These are phyloP conservation scores for Phytophthora pinifolia DNA, from an alignment of 352 stramenopile species.

Conservation along the genomic window DNA sequence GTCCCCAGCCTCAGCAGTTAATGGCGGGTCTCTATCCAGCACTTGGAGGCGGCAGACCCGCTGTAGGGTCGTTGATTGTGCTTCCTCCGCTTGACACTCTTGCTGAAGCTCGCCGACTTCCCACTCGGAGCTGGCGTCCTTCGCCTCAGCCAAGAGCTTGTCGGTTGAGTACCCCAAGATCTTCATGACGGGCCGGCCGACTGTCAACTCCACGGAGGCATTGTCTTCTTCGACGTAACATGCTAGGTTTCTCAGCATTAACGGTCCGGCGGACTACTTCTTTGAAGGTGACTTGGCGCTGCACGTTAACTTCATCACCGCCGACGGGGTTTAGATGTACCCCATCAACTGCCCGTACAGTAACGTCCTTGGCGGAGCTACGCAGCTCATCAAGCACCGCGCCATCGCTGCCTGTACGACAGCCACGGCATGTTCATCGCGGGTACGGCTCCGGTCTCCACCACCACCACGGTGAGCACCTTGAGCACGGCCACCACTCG, in stretches of 20 bases:
- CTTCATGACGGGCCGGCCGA: background rate
- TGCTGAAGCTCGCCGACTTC: background rate
- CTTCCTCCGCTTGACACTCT: background rate
- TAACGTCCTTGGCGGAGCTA: too few species aligned
- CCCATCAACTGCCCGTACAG: too few species aligned
- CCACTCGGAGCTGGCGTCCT: background rate
- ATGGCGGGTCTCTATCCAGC: too few species aligned
- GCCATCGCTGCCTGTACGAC: too few species aligned
- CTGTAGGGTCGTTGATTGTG: background rate
- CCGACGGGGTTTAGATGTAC: background rate
- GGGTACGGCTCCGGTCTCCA: background rate
- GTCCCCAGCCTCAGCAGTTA: too few species aligned
- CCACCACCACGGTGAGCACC: background rate
- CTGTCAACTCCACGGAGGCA: background rate
- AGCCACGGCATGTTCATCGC: too few species aligned
- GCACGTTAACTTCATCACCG: background rate
- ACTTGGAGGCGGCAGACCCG: background rate
- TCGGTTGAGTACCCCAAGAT: slow-evolving; percentile 1
- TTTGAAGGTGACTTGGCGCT: background rate
- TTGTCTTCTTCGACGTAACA: background rate
- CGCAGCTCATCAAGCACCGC: background rate
- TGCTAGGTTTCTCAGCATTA: slow-evolving; percentile 2
- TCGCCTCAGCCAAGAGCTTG: background rate
- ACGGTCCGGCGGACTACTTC: slow-evolving; percentile 1
- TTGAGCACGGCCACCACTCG: background rate